Conservation (phyloP, 192 early-diverging fungal genomes). For the Mortierella hygrophila region DNA sequence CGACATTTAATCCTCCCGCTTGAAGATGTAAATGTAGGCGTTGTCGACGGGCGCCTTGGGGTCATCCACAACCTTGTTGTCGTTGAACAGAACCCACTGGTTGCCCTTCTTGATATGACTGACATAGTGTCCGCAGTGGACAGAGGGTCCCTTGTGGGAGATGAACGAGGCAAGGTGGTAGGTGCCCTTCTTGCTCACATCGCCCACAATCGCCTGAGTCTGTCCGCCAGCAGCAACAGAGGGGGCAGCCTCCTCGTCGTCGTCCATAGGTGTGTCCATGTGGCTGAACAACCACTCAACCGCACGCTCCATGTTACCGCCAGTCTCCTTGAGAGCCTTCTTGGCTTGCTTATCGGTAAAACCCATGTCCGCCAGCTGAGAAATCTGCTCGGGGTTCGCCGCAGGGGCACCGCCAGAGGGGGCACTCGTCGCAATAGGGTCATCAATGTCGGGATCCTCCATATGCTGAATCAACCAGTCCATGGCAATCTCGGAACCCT, state of each 20-base stretch:
- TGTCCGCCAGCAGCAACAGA: conserved; percentile 18
- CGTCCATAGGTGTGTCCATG: conserved; percentile 74
- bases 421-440: conserved; percentile 60
- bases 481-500: conserved; percentile 88
- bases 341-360: conserved; percentile 85
- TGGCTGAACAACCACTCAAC: conserved; percentile 96
- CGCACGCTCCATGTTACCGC: conserved; percentile 88
- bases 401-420: neutral
- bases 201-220: conserved; percentile 32
- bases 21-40: conserved; percentile 82
- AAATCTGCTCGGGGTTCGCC: conserved; percentile 61
- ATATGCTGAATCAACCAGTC: conserved; percentile 97
- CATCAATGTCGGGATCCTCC: conserved; percentile 94
- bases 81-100: conserved; percentile 95
- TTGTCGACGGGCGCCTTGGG: conserved; percentile 72
- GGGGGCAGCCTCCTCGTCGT: conserved; percentile 34
- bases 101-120: conserved; percentile 81
- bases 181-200: conserved; percentile 60
- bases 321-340: conserved; percentile 86
- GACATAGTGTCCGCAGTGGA: conserved; percentile 98
- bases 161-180: conserved; percentile 87
- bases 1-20: conserved; percentile 23
- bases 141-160: conserved; percentile 95
- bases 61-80: conserved; percentile 91
- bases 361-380: conserved; percentile 91